phyloP scores from a whole-genome alignment of 164 flowering plant species.

The Vitis amurensis region DNA sequence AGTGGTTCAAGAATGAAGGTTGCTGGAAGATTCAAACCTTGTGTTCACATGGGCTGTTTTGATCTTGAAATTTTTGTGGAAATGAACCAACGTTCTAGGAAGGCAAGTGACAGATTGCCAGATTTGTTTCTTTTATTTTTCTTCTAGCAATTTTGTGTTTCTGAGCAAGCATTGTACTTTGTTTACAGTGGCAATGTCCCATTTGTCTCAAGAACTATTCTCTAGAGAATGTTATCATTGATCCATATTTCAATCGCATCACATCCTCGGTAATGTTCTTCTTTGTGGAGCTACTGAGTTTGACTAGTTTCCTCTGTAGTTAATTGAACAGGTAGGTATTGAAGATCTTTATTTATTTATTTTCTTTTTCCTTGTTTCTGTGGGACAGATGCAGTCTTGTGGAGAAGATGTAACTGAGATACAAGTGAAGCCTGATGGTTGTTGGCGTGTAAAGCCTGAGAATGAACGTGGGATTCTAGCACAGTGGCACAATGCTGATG shows the following conservation, averaged over 20 bases:
- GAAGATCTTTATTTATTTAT: no score
- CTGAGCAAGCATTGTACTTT: constrained; percentile 6
- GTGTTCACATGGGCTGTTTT: no score
- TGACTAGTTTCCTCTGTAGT: neutral
- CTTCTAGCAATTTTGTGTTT: neutral
- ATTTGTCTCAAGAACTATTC: constrained; percentile 92
- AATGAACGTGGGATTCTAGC: constrained; percentile 64
- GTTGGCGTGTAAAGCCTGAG: constrained; percentile 83
- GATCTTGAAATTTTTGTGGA: no score
- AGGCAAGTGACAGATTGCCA: constrained; percentile 32
- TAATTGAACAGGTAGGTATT: no score
- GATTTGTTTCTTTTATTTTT: neutral
- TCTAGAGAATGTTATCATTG: constrained; percentile 76
- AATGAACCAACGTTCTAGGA: no score
- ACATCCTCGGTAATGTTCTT: constrained; percentile 58
- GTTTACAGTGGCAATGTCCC: constrained; percentile 98
- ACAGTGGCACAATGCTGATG: constrained; percentile 80
- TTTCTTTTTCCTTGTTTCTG: constrained; percentile 2
- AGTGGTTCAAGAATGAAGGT: no score
- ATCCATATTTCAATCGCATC: constrained; percentile 90
- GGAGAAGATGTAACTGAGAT: constrained; percentile 91
- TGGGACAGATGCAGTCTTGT: constrained; percentile 64
- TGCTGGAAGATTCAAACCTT: no score
- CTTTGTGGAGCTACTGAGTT: constrained; percentile 3
- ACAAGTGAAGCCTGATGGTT: constrained; percentile 94